Percentiles rank a stretch among this genome's conserved stretches.
Conservation (phyloP, 495 filamentous ascomycete species). For the Hypoxylon trugodes region DNA sequence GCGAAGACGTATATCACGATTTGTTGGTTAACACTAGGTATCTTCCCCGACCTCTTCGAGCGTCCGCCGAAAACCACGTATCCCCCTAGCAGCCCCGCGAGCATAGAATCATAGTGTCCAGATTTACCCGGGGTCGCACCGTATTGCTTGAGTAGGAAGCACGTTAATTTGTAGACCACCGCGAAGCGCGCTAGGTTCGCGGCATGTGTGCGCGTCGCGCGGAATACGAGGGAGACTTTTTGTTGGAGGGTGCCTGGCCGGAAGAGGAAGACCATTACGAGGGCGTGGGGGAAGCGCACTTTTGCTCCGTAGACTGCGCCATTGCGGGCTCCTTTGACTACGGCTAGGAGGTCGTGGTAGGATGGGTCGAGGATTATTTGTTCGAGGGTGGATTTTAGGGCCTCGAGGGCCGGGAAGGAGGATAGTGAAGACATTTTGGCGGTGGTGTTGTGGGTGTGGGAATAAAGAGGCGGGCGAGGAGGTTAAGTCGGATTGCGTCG, state of each 20-base stretch:
- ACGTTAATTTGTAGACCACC: conserved; percentile 82
- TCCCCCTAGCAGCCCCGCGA: conserved; percentile 90
- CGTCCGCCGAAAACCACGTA: conserved; percentile 90
- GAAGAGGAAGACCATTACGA: conserved; percentile 97
- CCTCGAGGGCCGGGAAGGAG: conserved; percentile 2
- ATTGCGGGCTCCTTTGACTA: conserved; percentile 94
- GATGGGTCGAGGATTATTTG: conserved; percentile 79
- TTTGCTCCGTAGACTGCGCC: conserved; percentile 96
- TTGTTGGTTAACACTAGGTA: conserved; percentile 89
- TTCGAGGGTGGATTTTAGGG: conserved; percentile 62
- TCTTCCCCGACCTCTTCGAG: conserved; percentile 62
- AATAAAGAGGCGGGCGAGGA: background rate
- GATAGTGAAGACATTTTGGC: background rate
- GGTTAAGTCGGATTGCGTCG: conserved; percentile 3
- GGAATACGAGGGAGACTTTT: conserved; percentile 79
- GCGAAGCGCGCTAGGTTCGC: conserved; percentile 91
- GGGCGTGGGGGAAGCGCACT: conserved; percentile 96
- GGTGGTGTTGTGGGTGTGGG: background rate
- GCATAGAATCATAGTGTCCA: conserved; percentile 80
- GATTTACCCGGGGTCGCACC: conserved; percentile 57
- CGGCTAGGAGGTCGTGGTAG: conserved; percentile 80
- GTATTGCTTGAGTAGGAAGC: conserved; percentile 73
- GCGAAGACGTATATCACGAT: conserved; percentile 99
- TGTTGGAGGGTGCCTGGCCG: conserved; percentile 85
- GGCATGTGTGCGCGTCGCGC: conserved; percentile 89